Percentiles rank a stretch among this genome's conserved stretches.
Conservation (phyloP, 2,329 filamentous ascomycete genomes). For the Fulvia fulva region DNA sequence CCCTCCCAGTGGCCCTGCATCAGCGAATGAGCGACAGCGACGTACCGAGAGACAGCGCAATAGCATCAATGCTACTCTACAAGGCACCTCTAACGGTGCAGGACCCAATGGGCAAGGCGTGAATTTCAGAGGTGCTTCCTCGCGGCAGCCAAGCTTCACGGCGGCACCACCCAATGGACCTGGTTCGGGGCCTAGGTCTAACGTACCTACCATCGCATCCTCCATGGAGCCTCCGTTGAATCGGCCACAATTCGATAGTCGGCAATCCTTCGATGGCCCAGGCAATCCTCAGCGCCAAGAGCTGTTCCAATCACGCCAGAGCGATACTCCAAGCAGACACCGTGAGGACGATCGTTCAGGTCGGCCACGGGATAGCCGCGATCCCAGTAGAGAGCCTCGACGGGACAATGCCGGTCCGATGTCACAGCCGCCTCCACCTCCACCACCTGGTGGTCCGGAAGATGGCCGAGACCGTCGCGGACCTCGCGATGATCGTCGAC, state of each 20-base stretch:
- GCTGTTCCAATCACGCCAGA: conserved; percentile 22
- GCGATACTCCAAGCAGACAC: conserved; percentile 18
- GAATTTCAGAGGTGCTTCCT: conserved; percentile 32
- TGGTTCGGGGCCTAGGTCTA: conserved; percentile 4
- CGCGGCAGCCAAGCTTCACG: conserved; percentile 24
- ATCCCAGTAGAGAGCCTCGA: conserved; percentile 28
- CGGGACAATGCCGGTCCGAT: conserved; percentile 14
- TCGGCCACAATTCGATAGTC: conserved; percentile 12
- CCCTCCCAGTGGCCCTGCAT: conserved; percentile 31
- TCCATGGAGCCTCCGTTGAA: conserved; percentile 22
- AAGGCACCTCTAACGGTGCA: conserved; percentile 14
- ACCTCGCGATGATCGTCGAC: conserved; percentile 25
- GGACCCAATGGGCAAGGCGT: conserved; percentile 23
- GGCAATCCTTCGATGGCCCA: neutral
- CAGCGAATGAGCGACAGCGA: conserved; percentile 19
- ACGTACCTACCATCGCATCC: conserved; percentile 14
- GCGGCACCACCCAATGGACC: conserved; percentile 7
- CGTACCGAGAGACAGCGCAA: conserved; percentile 23
- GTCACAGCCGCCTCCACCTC: conserved; percentile 14
- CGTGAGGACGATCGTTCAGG: conserved; percentile 26
- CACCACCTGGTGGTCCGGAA: conserved; percentile 19
- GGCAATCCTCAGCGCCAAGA: conserved; percentile 13
- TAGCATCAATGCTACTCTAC: conserved; percentile 28
- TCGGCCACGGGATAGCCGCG: conserved; percentile 24
- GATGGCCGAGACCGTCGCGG: conserved; percentile 23